Conservation (phyloP, 805 yeast genomes). For the Yarrowia sp. region DNA sequence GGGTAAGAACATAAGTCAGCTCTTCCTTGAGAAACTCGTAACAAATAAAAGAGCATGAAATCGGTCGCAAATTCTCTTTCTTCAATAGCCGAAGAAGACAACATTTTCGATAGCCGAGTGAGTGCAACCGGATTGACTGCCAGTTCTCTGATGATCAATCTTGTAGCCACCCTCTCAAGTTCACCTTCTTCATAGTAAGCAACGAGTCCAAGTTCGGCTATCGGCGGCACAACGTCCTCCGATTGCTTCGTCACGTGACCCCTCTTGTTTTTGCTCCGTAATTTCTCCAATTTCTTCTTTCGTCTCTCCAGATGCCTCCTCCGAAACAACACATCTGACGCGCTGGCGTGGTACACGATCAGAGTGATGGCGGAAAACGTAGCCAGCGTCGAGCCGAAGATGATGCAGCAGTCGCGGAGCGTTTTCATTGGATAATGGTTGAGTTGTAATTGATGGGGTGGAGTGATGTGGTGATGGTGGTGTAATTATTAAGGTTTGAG, state of each 20-base stretch:
- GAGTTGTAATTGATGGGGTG: background rate
- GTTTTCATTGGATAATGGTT: background rate
- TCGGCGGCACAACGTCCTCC: background rate
- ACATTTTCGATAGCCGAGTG: background rate
- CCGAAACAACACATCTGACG: background rate
- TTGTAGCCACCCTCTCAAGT: background rate
- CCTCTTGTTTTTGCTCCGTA: background rate
- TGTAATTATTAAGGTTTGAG: background rate
- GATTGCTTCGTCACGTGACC: background rate
- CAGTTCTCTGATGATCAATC: slow-evolving; percentile 4
- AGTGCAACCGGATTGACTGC: slow-evolving; percentile 3
- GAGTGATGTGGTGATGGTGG: background rate
- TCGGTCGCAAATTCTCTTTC: slow-evolving; percentile 5
- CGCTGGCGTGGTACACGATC: slow-evolving; percentile 6
- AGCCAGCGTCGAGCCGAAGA: slow-evolving; percentile 15
- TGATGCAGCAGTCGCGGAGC: background rate
- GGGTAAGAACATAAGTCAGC: slow-evolving; percentile 3
- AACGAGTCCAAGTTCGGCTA: slow-evolving; percentile 1
- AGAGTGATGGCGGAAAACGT: slow-evolving; percentile 15
- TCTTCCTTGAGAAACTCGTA: background rate
- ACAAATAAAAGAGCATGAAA: background rate
- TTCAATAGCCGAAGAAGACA: background rate
- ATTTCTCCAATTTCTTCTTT: background rate
- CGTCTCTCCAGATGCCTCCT: background rate
- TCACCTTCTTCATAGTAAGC: slow-evolving; percentile 17